Percentiles rank a stretch among this genome's conserved stretches.
These are phyloP conservation scores for Neurospora sp. DNA, from an alignment of 495 filamentous ascomycete genomes.

Conservation along the genomic window DNA sequence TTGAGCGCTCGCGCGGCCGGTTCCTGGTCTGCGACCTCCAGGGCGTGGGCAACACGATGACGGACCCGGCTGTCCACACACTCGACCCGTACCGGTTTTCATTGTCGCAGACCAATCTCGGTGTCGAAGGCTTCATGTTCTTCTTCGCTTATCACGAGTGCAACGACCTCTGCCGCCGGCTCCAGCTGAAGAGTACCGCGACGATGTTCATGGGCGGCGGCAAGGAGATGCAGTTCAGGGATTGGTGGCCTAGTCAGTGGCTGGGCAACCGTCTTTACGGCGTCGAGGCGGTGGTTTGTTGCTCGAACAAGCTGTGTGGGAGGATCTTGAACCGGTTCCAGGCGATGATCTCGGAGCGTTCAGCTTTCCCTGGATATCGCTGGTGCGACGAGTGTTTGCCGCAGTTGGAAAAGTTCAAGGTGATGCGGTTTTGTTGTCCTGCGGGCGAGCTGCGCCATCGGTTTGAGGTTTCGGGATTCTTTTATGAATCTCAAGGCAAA, in stretches of 20 bases:
- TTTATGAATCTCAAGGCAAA: constrained; percentile 18
- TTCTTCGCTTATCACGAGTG: constrained; percentile 27
- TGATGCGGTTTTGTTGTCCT: constrained; percentile 3
- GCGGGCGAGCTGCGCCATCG: constrained; percentile 7
- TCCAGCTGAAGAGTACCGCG: constrained; percentile 23
- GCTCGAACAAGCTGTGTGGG: constrained; percentile 30
- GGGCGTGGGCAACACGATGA: constrained; percentile 23
- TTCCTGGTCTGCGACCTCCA: constrained; percentile 27
- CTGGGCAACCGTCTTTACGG: neutral
- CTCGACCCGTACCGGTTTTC: constrained; percentile 19
- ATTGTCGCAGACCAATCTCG: constrained; percentile 18
- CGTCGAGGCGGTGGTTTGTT: constrained; percentile 16
- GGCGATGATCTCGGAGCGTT: constrained; percentile 8
- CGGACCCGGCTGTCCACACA: constrained; percentile 29
- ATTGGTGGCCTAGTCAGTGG: constrained; percentile 11
- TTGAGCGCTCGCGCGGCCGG: constrained; percentile 28
- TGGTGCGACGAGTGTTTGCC: constrained; percentile 25
- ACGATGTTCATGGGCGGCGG: constrained; percentile 13
- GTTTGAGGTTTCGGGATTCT: constrained; percentile 16
- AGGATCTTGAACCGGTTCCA: constrained; percentile 13
- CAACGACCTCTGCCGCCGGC: constrained; percentile 29
- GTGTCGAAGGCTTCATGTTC: constrained; percentile 26
- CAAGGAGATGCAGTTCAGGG: constrained; percentile 10
- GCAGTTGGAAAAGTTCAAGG: constrained; percentile 12
- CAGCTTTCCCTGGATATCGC: constrained; percentile 7